These are phyloP conservation scores for Colletotrichum theobromicola DNA, from an alignment of 2,329 filamentous ascomycete genomes.

Conservation along the genomic window DNA sequence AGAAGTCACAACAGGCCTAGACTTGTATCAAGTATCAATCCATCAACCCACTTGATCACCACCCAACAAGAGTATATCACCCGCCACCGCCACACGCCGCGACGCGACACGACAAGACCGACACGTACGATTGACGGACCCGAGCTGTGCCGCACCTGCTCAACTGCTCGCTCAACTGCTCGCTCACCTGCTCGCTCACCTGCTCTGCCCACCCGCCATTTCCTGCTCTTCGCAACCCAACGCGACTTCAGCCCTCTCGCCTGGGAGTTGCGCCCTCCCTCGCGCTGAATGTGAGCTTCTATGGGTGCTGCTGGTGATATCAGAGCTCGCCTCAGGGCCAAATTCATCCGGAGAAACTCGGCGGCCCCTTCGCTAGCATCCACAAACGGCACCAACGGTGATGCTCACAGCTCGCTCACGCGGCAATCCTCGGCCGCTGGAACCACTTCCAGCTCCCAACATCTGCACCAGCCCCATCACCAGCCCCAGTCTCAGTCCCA, in stretches of 20 bases:
- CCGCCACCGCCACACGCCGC: background rate
- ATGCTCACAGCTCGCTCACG: slow-evolving; percentile 26
- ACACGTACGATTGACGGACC: background rate
- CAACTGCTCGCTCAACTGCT: background rate
- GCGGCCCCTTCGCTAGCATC: slow-evolving; percentile 40
- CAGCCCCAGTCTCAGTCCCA: slow-evolving; percentile 4
- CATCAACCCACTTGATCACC: background rate
- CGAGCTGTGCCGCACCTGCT: background rate
- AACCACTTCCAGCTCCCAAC: slow-evolving; percentile 13
- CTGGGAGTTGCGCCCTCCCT: background rate
- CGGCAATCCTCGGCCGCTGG: slow-evolving; percentile 22
- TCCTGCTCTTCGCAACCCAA: background rate
- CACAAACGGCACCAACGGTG: slow-evolving; percentile 34
- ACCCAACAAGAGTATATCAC: background rate
- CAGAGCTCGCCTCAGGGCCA: slow-evolving; percentile 52
- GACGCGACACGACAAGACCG: background rate
- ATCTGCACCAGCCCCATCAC: slow-evolving; percentile 1
- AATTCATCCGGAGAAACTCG: slow-evolving; percentile 49
- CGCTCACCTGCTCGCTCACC: background rate
- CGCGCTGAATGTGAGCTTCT: background rate
- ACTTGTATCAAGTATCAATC: background rate
- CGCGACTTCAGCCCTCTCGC: background rate
- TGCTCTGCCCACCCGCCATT: background rate
- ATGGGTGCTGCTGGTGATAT: slow-evolving; percentile 41
- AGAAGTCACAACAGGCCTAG: background rate